Percentiles rank a stretch among this genome's conserved stretches.
These are phyloP conservation scores for Termitomyces sp. DNA, from an alignment of 768 basidiomycete genomes.

Conservation along the genomic window DNA sequence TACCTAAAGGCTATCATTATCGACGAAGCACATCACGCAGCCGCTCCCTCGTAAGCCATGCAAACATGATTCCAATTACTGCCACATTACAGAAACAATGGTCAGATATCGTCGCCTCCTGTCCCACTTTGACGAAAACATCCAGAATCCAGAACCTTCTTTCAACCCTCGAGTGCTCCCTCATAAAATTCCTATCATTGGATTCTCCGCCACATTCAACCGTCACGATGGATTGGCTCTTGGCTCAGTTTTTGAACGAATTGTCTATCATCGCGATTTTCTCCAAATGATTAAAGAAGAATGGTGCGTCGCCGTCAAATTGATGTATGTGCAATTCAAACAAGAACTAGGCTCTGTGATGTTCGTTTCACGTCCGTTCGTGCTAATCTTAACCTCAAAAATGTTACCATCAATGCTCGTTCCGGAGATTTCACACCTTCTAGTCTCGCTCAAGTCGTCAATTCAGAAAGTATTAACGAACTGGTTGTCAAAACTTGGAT, in stretches of 20 bases:
- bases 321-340: constrained; percentile 14
- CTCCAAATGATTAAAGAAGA: constrained; percentile 89
- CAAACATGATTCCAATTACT: background rate
- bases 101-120: constrained; percentile 73
- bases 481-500: constrained; percentile 82
- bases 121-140: constrained; percentile 73
- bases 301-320: constrained; percentile 46
- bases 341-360: constrained; percentile 63
- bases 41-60: constrained; percentile 72
- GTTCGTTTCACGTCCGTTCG: constrained; percentile 82
- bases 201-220: constrained; percentile 93
- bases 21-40: constrained; percentile 95
- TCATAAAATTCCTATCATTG: constrained; percentile 75
- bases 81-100: background rate
- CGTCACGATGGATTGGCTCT: constrained; percentile 89
- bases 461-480: constrained; percentile 71
- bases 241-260: constrained; percentile 81
- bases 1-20: constrained; percentile 73
- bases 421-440: constrained; percentile 81
- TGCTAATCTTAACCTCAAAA: constrained; percentile 63
- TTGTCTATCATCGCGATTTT: constrained; percentile 91
- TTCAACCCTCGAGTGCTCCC: constrained; percentile 30
- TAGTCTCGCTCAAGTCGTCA: constrained; percentile 77
- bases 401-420: constrained; percentile 58
- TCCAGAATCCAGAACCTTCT: constrained; percentile 46